These are phyloP conservation scores for Viola odorata DNA, from an alignment of 345 rosid species.

Conservation along the genomic window DNA sequence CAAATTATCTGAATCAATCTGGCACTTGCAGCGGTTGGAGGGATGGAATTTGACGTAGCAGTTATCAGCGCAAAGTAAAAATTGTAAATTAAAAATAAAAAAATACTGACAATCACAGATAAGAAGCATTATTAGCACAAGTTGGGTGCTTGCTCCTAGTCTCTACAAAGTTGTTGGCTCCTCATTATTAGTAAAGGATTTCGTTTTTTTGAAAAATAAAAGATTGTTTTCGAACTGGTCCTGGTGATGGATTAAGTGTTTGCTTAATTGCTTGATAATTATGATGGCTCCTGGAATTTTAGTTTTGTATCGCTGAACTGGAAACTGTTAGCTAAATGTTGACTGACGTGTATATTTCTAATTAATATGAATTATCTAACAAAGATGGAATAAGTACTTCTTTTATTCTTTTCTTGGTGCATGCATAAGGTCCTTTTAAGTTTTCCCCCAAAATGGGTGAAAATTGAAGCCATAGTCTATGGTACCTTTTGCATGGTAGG, in stretches of 20 bases:
- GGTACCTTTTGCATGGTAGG: not conserved
- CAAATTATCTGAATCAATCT: no score
- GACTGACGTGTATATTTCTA: no score
- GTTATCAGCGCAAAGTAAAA: no score
- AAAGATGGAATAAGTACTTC: not conserved
- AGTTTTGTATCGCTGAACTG: no score
- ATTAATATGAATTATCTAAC: no score
- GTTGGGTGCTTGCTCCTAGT: not conserved
- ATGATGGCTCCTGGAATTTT: no score
- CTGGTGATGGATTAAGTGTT: no score
- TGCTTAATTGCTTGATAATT: no score
- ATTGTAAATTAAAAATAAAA: not conserved
- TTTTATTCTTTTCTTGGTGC: not conserved
- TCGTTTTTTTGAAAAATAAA: not conserved
- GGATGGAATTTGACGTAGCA: no score
- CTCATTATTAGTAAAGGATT: not conserved
- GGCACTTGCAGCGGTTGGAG: no score
- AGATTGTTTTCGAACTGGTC: no score
- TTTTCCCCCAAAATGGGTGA: not conserved
- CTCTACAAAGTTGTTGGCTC: not conserved
- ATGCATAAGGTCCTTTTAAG: not conserved
- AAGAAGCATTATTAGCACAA: not conserved
- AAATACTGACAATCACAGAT: not conserved
- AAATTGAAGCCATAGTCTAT: not conserved
- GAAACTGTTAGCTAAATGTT: no score